Percentiles rank a stretch among this genome's conserved stretches.
phyloP scores from a whole-genome alignment of 768 basidiomycete genomes.

The Chlorophyllum brunneum region DNA sequence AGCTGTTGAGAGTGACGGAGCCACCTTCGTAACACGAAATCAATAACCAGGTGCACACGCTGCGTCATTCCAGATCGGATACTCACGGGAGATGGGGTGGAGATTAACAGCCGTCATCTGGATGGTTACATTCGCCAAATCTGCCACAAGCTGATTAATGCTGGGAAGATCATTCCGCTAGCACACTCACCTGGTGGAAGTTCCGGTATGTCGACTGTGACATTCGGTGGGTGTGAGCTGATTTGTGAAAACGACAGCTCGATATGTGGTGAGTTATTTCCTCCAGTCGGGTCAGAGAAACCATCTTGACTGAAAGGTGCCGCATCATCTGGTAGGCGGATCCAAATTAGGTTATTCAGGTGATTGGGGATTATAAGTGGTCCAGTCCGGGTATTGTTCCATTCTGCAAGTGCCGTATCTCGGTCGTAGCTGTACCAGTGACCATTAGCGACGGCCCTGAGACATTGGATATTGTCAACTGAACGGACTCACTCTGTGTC shows the following conservation, averaged over 20 bases:
- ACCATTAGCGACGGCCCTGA: neutral
- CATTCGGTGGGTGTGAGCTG: neutral
- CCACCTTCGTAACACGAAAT: no score
- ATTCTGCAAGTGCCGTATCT: constrained; percentile 9
- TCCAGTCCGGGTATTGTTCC: constrained; percentile 13
- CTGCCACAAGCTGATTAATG: neutral
- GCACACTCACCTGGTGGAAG: neutral
- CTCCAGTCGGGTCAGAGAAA: constrained; percentile 13
- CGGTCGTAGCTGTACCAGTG: neutral
- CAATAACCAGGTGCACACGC: neutral
- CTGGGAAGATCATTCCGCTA: neutral
- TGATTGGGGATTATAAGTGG: constrained; percentile 7
- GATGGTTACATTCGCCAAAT: neutral
- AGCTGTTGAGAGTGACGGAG: constrained; percentile 9
- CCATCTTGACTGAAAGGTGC: constrained; percentile 3
- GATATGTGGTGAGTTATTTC: constrained; percentile 13
- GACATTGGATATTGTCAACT: no score
- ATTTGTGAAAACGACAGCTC: constrained; percentile 14
- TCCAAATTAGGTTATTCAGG: constrained; percentile 10
- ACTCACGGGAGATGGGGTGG: constrained; percentile 15
- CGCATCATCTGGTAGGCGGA: constrained; percentile 13
- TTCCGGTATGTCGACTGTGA: neutral
- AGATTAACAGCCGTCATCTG: constrained; percentile 2
- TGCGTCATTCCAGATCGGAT: no score
- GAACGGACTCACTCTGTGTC: constrained; percentile 1